Conservation (phyloP, 106 monocot species). For the Allium sativum region DNA sequence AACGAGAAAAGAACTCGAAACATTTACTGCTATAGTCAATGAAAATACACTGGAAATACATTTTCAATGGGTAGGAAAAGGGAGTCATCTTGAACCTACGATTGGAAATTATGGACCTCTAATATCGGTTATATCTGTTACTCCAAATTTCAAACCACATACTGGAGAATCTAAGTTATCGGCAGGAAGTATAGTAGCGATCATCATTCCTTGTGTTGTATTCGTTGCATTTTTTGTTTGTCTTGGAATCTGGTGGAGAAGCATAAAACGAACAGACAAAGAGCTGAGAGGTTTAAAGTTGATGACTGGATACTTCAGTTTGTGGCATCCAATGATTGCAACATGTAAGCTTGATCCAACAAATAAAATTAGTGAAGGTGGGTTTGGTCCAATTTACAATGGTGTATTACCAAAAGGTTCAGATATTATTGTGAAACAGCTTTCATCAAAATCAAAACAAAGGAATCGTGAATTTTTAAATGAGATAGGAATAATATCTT, state of each 20-base stretch:
- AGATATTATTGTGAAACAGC: not conserved
- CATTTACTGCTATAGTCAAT: slow-evolving; percentile 19
- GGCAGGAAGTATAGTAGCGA: slow-evolving; percentile 15
- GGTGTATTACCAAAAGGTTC: slow-evolving; percentile 4
- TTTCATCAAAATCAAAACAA: slow-evolving; percentile 14
- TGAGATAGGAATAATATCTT: slow-evolving; percentile 18
- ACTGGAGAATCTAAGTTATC: slow-evolving; percentile 11
- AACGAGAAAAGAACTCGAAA: slow-evolving; percentile 9
- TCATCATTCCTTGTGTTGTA: slow-evolving; percentile 10
- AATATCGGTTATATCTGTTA: slow-evolving; percentile 33
- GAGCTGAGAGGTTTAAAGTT: slow-evolving; percentile 12
- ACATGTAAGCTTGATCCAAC: slow-evolving; percentile 20
- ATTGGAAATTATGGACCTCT: slow-evolving; percentile 33
- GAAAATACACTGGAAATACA: slow-evolving; percentile 28
- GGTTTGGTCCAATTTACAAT: slow-evolving; percentile 33
- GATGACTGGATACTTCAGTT: slow-evolving; percentile 15
- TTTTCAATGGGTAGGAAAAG: slow-evolving; percentile 41
- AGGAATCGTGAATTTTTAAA: slow-evolving; percentile 17
- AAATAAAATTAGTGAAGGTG: slow-evolving; percentile 33
- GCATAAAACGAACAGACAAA: slow-evolving; percentile 1
- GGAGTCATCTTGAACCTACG: slow-evolving; percentile 19
- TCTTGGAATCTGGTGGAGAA: slow-evolving; percentile 7
- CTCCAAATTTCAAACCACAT: slow-evolving; percentile 13
- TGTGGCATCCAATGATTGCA: slow-evolving; percentile 19
- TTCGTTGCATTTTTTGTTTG: slow-evolving; percentile 1